Conservation (phyloP, 805 yeast species). For the Saccharomycopsis capsularis region DNA sequence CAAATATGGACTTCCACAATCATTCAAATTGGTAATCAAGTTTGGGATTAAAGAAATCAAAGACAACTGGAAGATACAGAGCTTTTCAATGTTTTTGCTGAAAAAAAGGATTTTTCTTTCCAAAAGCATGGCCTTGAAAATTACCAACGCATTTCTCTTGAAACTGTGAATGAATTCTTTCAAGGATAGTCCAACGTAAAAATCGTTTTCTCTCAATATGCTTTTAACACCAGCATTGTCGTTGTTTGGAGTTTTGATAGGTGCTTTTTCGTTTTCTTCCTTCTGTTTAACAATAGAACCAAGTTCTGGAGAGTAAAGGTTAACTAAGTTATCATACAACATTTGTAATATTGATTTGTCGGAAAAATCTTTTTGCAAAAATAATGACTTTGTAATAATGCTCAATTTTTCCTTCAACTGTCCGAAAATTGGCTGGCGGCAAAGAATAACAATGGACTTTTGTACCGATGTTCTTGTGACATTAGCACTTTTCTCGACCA, state of each 20-base stretch:
- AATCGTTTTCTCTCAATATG: constrained; percentile 45
- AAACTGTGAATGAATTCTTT: constrained; percentile 56
- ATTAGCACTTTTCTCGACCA: constrained; percentile 50
- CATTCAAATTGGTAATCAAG: constrained; percentile 61
- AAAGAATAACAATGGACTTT: constrained; percentile 82
- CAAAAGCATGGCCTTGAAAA: constrained; percentile 71
- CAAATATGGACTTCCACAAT: constrained; percentile 73
- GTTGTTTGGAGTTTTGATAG: constrained; percentile 21
- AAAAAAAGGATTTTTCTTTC: constrained; percentile 72
- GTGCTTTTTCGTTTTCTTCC: constrained; percentile 7
- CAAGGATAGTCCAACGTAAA: constrained; percentile 68
- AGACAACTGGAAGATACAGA: constrained; percentile 80
- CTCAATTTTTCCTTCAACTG: constrained; percentile 86
- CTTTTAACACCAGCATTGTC: constrained; percentile 30
- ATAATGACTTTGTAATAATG: constrained; percentile 80
- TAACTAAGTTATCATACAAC: constrained; percentile 58
- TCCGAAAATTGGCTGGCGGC: constrained; percentile 78
- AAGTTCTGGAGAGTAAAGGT: constrained; percentile 29
- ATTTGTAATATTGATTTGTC: constrained; percentile 64
- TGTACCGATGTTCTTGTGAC: constrained; percentile 85
- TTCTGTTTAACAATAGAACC: not conserved
- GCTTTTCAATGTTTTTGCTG: constrained; percentile 69
- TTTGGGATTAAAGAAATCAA: constrained; percentile 80
- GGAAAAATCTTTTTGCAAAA: constrained; percentile 68
- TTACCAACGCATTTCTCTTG: constrained; percentile 49